Base-by-base conservation (phyloP, 2,329 filamentous ascomycete genomes). In the Colletotrichum destructivum region DNA sequence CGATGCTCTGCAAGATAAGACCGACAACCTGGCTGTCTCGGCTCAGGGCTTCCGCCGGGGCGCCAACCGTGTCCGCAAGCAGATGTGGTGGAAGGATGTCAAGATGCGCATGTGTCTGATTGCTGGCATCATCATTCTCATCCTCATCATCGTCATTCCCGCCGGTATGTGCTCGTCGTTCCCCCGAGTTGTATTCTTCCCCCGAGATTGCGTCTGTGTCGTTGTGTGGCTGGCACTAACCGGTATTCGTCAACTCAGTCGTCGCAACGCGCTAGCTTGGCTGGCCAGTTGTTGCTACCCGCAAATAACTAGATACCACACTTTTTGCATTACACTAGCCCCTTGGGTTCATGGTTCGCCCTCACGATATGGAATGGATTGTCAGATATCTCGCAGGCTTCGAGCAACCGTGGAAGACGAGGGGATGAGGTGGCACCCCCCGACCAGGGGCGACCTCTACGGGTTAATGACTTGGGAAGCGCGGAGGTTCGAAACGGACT, bases 61-160 rank as follows among this genome's bases (percentile, higher is more conserved):
- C 75, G 96, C 97, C 84, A 99, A 98, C 88, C 89, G 94, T 78
- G 96, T 99, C 77, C 92, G 96, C 83, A 96, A 95, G 88, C 92
- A 97, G 84, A 98, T 98, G 96, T 98, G 96, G 96, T 98, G 95
- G 96, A 98, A 98, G 90, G 96, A 98, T 81, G 97, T 98, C 94
- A 98, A 98, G 91, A 99, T 99, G 96, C 92, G 96, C 83, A 96
- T 98, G 88, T 98, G 96, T 86, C 88, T 99, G 78, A 93, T 97
- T 81, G 88, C 92, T 71, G 96, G 95, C 79, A 93, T 99, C 84
- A 93, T 98, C 82, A 89, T 98, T 77, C 88, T 99, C 78, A 89
- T 99, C 76, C 86, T 97, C 77, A 90, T 99, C 83, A 98, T 99
- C 82, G 96, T 99, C 80, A 91, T 98, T 77, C 96, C 96, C 76